These are phyloP conservation scores for Pseudogymnoascus sp. DNA, from an alignment of 2,329 filamentous ascomycete species.

Conservation along the genomic window DNA sequence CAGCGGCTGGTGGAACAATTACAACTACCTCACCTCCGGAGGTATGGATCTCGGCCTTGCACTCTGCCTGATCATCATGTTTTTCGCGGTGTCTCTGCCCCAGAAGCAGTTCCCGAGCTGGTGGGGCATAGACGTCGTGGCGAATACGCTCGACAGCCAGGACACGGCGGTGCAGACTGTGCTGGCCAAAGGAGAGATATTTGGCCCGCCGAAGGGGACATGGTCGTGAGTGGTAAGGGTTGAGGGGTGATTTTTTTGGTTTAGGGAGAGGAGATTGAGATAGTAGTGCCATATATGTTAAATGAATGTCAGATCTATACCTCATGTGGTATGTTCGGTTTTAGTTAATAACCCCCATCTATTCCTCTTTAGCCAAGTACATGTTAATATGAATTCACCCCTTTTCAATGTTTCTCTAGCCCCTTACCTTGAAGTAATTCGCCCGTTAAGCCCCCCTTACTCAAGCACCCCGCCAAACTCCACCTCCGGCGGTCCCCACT, in stretches of 20 bases:
- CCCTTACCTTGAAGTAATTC: no score
- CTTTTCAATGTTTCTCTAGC: no score
- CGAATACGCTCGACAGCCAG: constrained; percentile 19
- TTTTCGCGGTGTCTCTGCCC: constrained; percentile 61
- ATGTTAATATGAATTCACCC: background rate
- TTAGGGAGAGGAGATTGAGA: background rate
- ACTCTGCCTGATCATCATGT: constrained; percentile 60
- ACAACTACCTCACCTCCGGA: constrained; percentile 66
- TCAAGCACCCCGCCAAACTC: no score
- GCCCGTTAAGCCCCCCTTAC: no score
- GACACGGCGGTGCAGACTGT: constrained; percentile 17
- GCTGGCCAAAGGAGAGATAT: constrained; percentile 16
- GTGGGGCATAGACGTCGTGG: constrained; percentile 50
- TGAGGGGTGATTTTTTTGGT: background rate
- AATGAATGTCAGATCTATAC: background rate
- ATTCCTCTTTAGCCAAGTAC: background rate
- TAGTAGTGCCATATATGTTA: background rate
- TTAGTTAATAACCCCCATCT: background rate
- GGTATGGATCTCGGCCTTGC: constrained; percentile 63
- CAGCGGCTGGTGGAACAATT: constrained; percentile 60
- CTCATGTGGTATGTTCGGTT: background rate
- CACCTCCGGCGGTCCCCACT: no score
- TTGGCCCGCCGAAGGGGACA: constrained; percentile 15
- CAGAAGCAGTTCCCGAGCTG: constrained; percentile 55
- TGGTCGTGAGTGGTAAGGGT: background rate